Evolutionary conservation across 176 grass and related monocot species (phyloP).

Genomic region (Carex littledalei): DNA sequence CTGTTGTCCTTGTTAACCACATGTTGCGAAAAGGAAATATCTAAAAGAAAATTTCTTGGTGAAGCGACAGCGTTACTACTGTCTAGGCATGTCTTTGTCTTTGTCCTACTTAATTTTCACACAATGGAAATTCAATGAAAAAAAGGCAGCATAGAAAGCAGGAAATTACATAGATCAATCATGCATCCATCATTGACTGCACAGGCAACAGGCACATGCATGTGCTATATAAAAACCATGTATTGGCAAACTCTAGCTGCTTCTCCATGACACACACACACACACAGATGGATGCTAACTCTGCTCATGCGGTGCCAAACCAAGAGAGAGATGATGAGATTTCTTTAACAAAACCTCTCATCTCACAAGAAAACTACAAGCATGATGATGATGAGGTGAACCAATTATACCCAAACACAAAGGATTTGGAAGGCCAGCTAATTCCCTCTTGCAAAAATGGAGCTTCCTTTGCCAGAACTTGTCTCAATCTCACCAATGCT

Average conservation of each 20-base stretch:
- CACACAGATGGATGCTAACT: not conserved
- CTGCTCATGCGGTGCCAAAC: not conserved
- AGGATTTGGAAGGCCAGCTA: conserved; percentile 32
- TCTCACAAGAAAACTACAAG: conserved; percentile 1
- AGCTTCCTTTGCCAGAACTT: conserved; percentile 44
- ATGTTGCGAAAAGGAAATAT: too few species aligned
- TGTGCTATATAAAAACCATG: not conserved
- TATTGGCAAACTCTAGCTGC: too few species aligned
- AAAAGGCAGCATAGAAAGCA: not conserved
- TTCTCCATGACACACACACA: not conserved
- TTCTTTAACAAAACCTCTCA: conserved; percentile 19
- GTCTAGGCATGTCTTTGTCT: too few species aligned
- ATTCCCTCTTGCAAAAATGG: not conserved
- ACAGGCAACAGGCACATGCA: not conserved
- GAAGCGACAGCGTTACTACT: too few species aligned
- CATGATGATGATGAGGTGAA: not conserved
- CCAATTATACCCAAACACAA: not conserved
- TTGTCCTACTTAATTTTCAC: too few species aligned
- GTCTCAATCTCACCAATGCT: conserved; percentile 56
- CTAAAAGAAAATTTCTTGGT: too few species aligned
- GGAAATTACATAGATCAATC: not conserved
- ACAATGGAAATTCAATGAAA: too few species aligned
- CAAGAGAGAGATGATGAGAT: not conserved
- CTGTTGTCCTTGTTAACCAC: too few species aligned
- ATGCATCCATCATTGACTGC: not conserved